Base-by-base conservation (phyloP, 2,329 filamentous ascomycete genomes). In the Neospermospora avenae region DNA sequence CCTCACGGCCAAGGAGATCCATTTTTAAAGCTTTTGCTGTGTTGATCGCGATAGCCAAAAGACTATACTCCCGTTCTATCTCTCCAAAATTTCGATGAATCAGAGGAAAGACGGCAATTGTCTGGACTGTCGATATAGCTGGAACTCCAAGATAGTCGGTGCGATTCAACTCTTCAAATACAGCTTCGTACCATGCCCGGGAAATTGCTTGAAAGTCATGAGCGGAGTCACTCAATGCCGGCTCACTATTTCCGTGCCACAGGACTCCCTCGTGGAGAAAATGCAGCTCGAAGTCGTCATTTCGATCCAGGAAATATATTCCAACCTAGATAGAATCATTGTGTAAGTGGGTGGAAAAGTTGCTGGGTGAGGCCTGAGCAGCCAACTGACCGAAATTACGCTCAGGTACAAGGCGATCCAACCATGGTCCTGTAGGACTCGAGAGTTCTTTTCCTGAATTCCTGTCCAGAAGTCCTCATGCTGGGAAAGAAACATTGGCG, bases 361-460 rank as follows among this genome's bases (percentile, higher is more conserved):
- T 8, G 4, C 6, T 14, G n/a, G 25, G 6, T 6, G n/a, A 22
- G 16, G 13, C 13, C 13, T 13, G 13, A 35, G 31, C 6, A 35
- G 13, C 25, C 13, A 13, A 61, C 57, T 5, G 52, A 65, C 65
- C 28, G 52, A 49, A 5, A 66, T 52, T n/a, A 65, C 35, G 39
- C 64, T 59, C 37, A 67, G 63, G 41, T 67, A 67, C 16, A 66
- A 48, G 10, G 65, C 56, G 16, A 67, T 28, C 65, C 65, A 66
- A 13, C 39, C 14, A n/a, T 60, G 55, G 37, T 66, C 57, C 10
- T 49, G 28, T 25, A 41, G 44, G 11, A 31, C 44, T 2, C n/a
- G 39, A 2, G 20, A 11, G 5, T 48, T 42, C 4, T 62, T 31
- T 28, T 13, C 25, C 6, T 44, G 58, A 34, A 54, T 63, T 59